phyloP scores from a whole-genome alignment of 805 yeast genomes.

The Ogataea populi-albae region DNA sequence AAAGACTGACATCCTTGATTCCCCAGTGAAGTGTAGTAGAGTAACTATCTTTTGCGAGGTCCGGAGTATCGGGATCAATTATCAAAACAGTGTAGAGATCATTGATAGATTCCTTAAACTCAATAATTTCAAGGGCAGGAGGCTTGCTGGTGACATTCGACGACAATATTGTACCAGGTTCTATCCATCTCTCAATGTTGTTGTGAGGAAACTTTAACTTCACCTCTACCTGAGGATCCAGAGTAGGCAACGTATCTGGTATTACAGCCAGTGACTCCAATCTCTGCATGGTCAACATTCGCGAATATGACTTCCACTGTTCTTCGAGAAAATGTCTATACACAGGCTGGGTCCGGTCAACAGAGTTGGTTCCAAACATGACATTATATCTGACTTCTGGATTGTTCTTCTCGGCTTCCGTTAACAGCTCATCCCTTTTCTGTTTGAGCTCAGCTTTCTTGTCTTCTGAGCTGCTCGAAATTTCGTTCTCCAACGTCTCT shows the following conservation, averaged over 20 bases:
- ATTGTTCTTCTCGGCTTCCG: conserved; percentile 67
- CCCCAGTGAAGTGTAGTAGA: conserved; percentile 77
- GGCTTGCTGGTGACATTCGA: conserved; percentile 70
- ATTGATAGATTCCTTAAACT: conserved; percentile 52
- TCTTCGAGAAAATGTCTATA: conserved; percentile 65
- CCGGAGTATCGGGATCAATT: conserved; percentile 92
- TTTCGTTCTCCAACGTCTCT: conserved; percentile 33
- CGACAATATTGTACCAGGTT: conserved; percentile 75
- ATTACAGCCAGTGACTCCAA: conserved; percentile 79
- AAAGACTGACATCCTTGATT: conserved; percentile 60
- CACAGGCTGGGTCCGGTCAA: conserved; percentile 76
- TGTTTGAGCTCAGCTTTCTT: conserved; percentile 16
- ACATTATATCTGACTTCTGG: conserved; percentile 83
- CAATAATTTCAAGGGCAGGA: conserved; percentile 76
- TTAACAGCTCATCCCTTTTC: conserved; percentile 34
- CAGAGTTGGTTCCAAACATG: conserved; percentile 41
- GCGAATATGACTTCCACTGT: conserved; percentile 69
- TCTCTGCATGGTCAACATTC: conserved; percentile 87
- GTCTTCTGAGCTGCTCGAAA: conserved; percentile 23
- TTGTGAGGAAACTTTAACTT: conserved; percentile 72
- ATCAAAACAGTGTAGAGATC: conserved; percentile 72
- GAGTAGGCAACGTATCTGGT: conserved; percentile 92
- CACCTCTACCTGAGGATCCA: conserved; percentile 77
- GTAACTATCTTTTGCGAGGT: conserved; percentile 63
- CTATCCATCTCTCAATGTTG: conserved; percentile 63